Percentiles rank a stretch among this genome's conserved stretches.
Evolutionary conservation across 2,329 filamentous ascomycete species (phyloP).

Genomic region (Xylariaceae sp.): DNA sequence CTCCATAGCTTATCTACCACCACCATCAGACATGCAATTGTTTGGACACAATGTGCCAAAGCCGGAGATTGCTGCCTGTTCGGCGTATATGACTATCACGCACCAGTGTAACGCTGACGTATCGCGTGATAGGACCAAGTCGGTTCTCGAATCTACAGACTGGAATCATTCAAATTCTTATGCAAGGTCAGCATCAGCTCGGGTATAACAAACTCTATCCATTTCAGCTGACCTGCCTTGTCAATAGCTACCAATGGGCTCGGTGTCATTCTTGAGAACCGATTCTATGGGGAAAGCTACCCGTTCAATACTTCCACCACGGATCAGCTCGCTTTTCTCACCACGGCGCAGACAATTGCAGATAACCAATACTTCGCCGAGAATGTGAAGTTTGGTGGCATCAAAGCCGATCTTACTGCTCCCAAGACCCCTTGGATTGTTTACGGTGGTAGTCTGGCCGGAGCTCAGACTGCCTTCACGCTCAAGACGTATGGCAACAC

Average conservation of each 20-base stretch:
- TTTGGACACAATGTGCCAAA: not conserved
- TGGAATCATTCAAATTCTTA: conserved; percentile 49
- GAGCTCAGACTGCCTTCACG: conserved; percentile 36
- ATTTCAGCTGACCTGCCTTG: not conserved
- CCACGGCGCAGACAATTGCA: conserved; percentile 49
- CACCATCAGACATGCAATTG: not conserved
- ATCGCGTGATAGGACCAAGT: conserved; percentile 13
- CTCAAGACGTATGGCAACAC: conserved; percentile 43
- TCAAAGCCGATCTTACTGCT: conserved; percentile 39
- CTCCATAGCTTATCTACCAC: not conserved
- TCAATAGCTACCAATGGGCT: conserved; percentile 43
- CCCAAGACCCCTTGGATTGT: conserved; percentile 38
- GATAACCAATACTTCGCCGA: conserved; percentile 50
- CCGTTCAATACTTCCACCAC: conserved; percentile 46
- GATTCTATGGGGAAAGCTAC: conserved; percentile 47
- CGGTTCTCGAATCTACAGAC: conserved; percentile 27
- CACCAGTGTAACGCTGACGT: not conserved
- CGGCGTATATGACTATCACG: not conserved
- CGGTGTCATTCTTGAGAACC: conserved; percentile 50
- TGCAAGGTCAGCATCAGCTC: conserved; percentile 34
- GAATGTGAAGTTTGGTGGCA: conserved; percentile 41
- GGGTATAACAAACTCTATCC: not conserved
- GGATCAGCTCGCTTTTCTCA: conserved; percentile 46
- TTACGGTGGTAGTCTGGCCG: conserved; percentile 30
- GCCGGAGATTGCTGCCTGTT: not conserved